phyloP scores from a whole-genome alignment of 495 filamentous ascomycete species.

The Arthonia radiata region DNA sequence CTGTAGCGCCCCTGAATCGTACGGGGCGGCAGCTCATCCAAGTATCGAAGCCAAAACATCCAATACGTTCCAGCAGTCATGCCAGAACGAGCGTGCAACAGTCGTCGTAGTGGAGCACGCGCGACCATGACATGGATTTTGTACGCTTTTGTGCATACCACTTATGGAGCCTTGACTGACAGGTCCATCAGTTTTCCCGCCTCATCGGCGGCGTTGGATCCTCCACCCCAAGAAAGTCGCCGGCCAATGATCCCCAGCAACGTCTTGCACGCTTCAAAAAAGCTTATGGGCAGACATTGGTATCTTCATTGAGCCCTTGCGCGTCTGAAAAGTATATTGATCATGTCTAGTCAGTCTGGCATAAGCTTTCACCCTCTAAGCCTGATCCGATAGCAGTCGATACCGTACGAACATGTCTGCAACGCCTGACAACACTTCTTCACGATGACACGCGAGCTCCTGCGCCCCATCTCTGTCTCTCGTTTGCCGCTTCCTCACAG shows the following conservation, averaged over 20 bases:
- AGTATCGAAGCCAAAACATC: no score
- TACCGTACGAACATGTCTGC: constrained; percentile 28
- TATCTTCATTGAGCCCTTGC: constrained; percentile 14
- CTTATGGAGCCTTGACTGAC: no score
- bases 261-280: constrained; percentile 78
- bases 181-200: constrained; percentile 55
- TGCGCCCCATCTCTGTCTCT: constrained; percentile 67
- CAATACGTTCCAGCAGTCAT: no score
- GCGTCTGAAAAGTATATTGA: background rate
- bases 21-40: no score
- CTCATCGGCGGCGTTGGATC: constrained; percentile 61
- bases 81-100: no score
- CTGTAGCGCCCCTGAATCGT: no score
- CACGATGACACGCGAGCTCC: constrained; percentile 73
- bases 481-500: constrained; percentile 58
- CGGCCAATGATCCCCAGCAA: constrained; percentile 53
- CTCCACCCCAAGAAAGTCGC: constrained; percentile 29
- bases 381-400: constrained; percentile 24
- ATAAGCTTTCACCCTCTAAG: constrained; percentile 31
- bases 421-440: constrained; percentile 51
- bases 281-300: constrained; percentile 62
- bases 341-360: constrained; percentile 47
- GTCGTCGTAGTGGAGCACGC: no score
- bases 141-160: no score
- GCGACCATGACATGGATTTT: no score